These are phyloP conservation scores for Curvularia verruculosa DNA, from an alignment of 2,329 filamentous ascomycete species.

Conservation along the genomic window DNA sequence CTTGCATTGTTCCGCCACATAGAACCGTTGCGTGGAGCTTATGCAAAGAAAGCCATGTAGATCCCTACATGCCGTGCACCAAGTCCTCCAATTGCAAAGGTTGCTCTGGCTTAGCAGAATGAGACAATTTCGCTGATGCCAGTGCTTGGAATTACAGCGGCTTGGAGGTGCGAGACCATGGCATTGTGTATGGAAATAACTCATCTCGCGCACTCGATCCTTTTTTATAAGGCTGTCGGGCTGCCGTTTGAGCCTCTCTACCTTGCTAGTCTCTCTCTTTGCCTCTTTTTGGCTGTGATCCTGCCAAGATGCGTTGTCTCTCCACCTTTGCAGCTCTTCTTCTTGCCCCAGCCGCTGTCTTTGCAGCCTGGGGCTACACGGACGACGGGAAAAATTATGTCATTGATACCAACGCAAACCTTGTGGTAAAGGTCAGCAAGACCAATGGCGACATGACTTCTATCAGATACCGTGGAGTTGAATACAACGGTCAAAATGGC, in stretches of 20 bases:
- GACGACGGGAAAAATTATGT: slow-evolving; percentile 50
- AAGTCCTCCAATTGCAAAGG: slow-evolving; percentile 1
- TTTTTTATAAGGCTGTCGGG: background rate
- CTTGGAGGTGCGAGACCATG: background rate
- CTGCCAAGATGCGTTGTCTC: slow-evolving; percentile 24
- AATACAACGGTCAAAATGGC: slow-evolving; percentile 55
- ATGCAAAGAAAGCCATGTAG: background rate
- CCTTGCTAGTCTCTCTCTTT: background rate
- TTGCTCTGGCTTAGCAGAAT: background rate
- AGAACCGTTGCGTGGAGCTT: background rate
- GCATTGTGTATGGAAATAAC: background rate
- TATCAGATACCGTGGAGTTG: slow-evolving; percentile 62
- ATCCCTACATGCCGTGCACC: background rate
- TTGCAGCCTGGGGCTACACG: slow-evolving; percentile 51
- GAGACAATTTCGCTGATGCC: background rate
- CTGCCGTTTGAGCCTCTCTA: background rate
- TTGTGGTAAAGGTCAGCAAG: slow-evolving; percentile 42
- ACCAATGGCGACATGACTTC: slow-evolving; percentile 67
- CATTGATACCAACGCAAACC: slow-evolving; percentile 41
- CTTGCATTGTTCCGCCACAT: background rate
- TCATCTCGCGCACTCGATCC: background rate
- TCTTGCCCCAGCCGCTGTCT: slow-evolving; percentile 39
- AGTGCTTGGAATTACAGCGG: background rate
- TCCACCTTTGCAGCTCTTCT: slow-evolving; percentile 19
- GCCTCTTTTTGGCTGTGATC: background rate